Conservation (phyloP, 106 monocot species). For the Dactylorhiza incarnata region DNA sequence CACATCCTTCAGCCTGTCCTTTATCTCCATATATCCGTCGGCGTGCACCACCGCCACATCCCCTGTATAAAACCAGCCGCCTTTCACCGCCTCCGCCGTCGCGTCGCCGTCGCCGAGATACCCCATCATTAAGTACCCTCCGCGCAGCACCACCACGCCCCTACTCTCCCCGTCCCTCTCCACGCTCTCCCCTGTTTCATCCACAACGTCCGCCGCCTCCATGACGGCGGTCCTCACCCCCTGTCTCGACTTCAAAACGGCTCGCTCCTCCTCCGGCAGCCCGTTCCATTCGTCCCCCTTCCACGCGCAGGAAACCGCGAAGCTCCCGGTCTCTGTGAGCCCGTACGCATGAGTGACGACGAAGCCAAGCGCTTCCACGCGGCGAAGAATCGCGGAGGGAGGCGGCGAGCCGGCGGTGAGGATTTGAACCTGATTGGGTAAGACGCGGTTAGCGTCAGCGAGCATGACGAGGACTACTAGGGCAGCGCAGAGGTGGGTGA, state of each 20-base stretch:
- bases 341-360: constrained; percentile 52
- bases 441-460: constrained; percentile 22
- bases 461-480: constrained; percentile 84
- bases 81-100: not conserved
- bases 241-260: constrained; percentile 50
- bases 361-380: constrained; percentile 43
- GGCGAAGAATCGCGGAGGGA: constrained; percentile 40
- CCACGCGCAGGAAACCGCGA: constrained; percentile 40
- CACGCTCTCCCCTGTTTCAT: constrained; percentile 24
- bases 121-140: constrained; percentile 4
- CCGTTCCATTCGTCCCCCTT: constrained; percentile 49
- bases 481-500: constrained; percentile 77
- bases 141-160: constrained; percentile 11
- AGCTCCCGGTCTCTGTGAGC: constrained; percentile 33
- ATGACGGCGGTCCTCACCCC: constrained; percentile 30
- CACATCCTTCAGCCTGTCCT: constrained; percentile 26
- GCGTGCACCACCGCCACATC: constrained; percentile 30
- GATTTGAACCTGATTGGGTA: constrained; percentile 19
- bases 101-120: constrained; percentile 2
- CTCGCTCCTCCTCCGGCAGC: constrained; percentile 36
- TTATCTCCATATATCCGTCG: constrained; percentile 30
- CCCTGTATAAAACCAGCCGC: constrained; percentile 28
- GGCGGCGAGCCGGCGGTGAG: constrained; percentile 65
- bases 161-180: constrained; percentile 20
- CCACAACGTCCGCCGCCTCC: constrained; percentile 29